Conservation (phyloP, 1,284 basidiomycete genomes). For the Butyriboletus appendiculatus region DNA sequence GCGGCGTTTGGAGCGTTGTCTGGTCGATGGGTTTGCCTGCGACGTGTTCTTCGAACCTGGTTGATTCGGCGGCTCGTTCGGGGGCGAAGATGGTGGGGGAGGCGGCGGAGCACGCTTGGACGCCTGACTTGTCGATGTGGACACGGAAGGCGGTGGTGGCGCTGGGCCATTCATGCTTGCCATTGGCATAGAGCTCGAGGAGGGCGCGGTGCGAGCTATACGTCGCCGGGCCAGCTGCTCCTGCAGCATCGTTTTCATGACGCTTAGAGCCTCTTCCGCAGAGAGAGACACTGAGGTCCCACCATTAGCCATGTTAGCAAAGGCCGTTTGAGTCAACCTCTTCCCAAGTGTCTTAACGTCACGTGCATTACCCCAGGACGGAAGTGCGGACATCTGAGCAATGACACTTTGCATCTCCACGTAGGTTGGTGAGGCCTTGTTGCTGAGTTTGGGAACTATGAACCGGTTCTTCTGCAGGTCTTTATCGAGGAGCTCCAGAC, state of each 20-base stretch:
- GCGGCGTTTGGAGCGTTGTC: slow-evolving; percentile 2
- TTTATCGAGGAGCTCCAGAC: slow-evolving; percentile 49
- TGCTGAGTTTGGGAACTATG: slow-evolving; percentile 38
- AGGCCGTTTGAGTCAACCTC: slow-evolving; percentile 42
- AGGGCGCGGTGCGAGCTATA: background rate
- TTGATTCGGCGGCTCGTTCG: slow-evolving; percentile 4
- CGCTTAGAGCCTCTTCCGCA: slow-evolving; percentile 14
- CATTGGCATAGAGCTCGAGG: slow-evolving; percentile 16
- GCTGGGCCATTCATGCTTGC: slow-evolving; percentile 23
- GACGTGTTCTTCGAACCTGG: background rate
- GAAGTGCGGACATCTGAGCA: slow-evolving; percentile 42
- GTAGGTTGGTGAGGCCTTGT: slow-evolving; percentile 35
- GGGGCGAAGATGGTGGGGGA: background rate
- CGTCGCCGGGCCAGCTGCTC: slow-evolving; percentile 23
- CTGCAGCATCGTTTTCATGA: slow-evolving; percentile 23
- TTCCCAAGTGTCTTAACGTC: slow-evolving; percentile 57
- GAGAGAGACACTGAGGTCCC: slow-evolving; percentile 23
- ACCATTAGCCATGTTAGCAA: slow-evolving; percentile 21
- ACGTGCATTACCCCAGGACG: slow-evolving; percentile 65
- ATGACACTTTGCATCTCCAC: slow-evolving; percentile 40
- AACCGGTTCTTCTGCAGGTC: slow-evolving; percentile 48
- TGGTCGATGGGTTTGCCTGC: background rate
- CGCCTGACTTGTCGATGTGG: slow-evolving; percentile 27
- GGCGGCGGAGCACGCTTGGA: slow-evolving; percentile 16
- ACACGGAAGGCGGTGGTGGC: slow-evolving; percentile 23